Evolutionary conservation across 805 yeast species (phyloP).

Genomic region (Saturnispora hagleri): DNA sequence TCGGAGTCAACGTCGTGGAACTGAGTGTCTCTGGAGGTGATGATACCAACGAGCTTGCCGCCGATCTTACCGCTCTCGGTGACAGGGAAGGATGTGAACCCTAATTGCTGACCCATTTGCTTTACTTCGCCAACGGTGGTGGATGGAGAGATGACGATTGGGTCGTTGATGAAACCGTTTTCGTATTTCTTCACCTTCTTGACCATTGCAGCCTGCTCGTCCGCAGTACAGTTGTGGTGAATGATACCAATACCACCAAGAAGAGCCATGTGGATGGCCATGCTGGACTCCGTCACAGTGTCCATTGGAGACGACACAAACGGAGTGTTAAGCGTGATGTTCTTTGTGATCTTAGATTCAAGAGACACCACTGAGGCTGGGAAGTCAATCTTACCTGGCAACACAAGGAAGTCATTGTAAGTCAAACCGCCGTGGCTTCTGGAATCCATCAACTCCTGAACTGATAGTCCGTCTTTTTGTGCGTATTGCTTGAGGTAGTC

Average conservation of each 20-base stretch:
- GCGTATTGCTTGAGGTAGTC: constrained; percentile 57
- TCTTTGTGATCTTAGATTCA: constrained; percentile 85
- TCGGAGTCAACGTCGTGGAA: constrained; percentile 69
- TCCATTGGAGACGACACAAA: constrained; percentile 99
- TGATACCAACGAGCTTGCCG: constrained; percentile 88
- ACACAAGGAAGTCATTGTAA: constrained; percentile 89
- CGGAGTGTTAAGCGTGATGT: constrained; percentile 85
- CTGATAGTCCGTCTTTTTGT: constrained; percentile 77
- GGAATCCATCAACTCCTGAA: constrained; percentile 82
- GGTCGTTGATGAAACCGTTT: constrained; percentile 95
- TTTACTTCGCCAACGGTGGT: constrained; percentile 76
- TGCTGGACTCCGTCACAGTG: constrained; percentile 92
- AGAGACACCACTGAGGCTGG: constrained; percentile 69
- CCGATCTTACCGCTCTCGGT: constrained; percentile 85
- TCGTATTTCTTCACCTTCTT: constrained; percentile 93
- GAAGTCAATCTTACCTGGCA: constrained; percentile 91
- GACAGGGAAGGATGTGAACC: constrained; percentile 97
- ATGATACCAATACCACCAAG: constrained; percentile 98
- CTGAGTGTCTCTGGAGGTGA: constrained; percentile 95
- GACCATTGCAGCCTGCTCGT: constrained; percentile 98
- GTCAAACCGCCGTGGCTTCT: constrained; percentile 89
- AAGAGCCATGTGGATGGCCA: constrained; percentile 98
- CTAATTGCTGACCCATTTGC: constrained; percentile 57
- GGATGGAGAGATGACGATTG: constrained; percentile 72
- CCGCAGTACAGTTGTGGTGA: constrained; percentile 94